phyloP scores from a whole-genome alignment of 2,329 filamentous ascomycete species.

The Hirsutella thompsonii region DNA sequence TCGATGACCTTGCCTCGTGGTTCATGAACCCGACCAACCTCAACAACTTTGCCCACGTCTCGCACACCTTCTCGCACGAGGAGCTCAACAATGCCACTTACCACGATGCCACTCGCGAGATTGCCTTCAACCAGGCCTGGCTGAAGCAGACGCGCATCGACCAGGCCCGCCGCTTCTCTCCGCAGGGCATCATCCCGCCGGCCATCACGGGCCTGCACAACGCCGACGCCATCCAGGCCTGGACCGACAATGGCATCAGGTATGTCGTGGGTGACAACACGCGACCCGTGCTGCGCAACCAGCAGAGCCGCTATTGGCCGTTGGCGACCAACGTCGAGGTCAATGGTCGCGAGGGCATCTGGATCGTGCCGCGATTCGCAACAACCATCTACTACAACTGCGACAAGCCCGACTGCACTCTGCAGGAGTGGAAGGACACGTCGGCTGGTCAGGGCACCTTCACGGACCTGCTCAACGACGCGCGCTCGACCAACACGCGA shows the following conservation, averaged over 20 bases:
- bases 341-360: constrained; percentile 43
- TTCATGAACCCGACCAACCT: constrained; percentile 33
- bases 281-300: constrained; percentile 37
- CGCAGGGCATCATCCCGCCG: constrained; percentile 44
- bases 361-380: constrained; percentile 46
- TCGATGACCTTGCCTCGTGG: constrained; percentile 40
- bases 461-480: constrained; percentile 33
- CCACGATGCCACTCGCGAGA: constrained; percentile 40
- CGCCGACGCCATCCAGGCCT: constrained; percentile 46
- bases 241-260: constrained; percentile 44
- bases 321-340: constrained; percentile 33
- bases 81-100: constrained; percentile 48
- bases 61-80: constrained; percentile 49
- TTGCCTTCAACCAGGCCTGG: constrained; percentile 48
- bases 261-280: constrained; percentile 54
- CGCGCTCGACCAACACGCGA: constrained; percentile 38
- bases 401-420: constrained; percentile 40
- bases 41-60: constrained; percentile 43
- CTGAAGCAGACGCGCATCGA: constrained; percentile 37
- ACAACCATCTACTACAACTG: constrained; percentile 55
- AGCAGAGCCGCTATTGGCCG: constrained; percentile 39
- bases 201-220: constrained; percentile 53
- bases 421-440: constrained; percentile 47
- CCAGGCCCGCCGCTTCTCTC: constrained; percentile 31
- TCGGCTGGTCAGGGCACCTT: constrained; percentile 41